Evolutionary conservation across 1,284 basidiomycete genomes (phyloP).

Genomic region (Thelephora terrestris): DNA sequence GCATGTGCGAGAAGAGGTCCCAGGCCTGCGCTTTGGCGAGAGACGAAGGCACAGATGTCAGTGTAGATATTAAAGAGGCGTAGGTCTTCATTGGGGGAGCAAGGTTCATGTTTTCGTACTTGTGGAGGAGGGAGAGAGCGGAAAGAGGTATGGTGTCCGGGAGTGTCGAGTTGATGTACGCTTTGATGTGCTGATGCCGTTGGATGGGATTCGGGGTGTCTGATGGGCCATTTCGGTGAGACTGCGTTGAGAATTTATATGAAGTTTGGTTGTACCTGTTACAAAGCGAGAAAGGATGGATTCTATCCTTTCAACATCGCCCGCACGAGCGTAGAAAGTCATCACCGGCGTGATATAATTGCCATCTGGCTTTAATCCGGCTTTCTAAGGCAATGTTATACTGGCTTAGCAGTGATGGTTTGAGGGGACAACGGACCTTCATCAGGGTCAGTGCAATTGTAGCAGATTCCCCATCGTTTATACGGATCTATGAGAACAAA

Average conservation of each 20-base stretch:
- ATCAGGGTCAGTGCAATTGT: conserved; percentile 31
- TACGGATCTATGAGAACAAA: conserved; percentile 21
- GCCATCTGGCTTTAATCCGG: conserved; percentile 28
- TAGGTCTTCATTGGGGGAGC: conserved; percentile 59
- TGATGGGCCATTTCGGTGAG: conserved; percentile 13
- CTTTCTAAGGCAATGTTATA: conserved; percentile 21
- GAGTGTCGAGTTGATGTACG: conserved; percentile 38
- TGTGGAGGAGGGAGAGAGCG: conserved; percentile 52
- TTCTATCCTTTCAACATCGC: conserved; percentile 38
- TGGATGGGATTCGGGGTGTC: conserved; percentile 42
- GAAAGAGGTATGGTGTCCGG: conserved; percentile 35
- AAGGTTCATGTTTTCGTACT: conserved; percentile 48
- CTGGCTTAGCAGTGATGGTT: not conserved
- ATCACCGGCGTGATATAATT: conserved; percentile 36
- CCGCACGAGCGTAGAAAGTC: conserved; percentile 35
- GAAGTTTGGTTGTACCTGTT: conserved; percentile 25
- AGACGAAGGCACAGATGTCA: conserved; percentile 42
- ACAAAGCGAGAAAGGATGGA: conserved; percentile 32
- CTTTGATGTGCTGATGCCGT: conserved; percentile 58
- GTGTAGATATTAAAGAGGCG: conserved; percentile 47
- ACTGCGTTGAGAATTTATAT: not conserved
- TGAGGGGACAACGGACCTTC: conserved; percentile 33
- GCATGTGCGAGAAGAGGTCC: conserved; percentile 95
- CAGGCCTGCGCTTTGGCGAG: conserved; percentile 68
- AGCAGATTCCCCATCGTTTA: conserved; percentile 24